These are phyloP conservation scores for Sinapis alba DNA, from an alignment of 441 rosid species.

Conservation along the genomic window DNA sequence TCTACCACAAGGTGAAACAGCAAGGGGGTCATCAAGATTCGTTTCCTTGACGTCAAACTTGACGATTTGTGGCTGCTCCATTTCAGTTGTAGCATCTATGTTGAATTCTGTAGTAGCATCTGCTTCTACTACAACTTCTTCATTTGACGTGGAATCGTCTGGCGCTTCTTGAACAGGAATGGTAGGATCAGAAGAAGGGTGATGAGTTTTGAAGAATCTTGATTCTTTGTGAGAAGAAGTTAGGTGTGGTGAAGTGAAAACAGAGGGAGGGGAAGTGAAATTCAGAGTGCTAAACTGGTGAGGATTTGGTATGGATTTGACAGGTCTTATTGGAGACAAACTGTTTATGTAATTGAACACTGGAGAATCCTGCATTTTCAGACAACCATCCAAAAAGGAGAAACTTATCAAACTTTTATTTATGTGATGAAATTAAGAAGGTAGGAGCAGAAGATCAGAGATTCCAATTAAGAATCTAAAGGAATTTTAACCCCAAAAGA, in stretches of 20 bases:
- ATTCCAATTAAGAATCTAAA: background rate
- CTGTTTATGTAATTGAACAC: conserved; percentile 6
- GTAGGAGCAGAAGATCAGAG: background rate
- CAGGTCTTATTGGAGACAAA: conserved; percentile 5
- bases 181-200: background rate
- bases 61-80: background rate
- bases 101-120: background rate
- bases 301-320: background rate
- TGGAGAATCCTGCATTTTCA: conserved; percentile 1
- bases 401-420: background rate
- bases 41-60: background rate
- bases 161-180: background rate
- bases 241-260: conserved; percentile 6
- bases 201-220: conserved; percentile 4
- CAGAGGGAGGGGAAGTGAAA: conserved; percentile 4
- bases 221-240: conserved; percentile 7
- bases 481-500: background rate
- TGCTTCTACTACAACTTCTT: background rate
- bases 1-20: background rate
- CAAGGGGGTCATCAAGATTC: background rate
- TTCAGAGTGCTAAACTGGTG: conserved; percentile 1
- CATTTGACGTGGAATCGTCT: background rate
- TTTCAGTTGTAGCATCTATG: background rate
- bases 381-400: background rate
- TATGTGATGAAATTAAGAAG: background rate